Conservation (phyloP, 352 stramenopile species). For the Globisporangium parvum region DNA sequence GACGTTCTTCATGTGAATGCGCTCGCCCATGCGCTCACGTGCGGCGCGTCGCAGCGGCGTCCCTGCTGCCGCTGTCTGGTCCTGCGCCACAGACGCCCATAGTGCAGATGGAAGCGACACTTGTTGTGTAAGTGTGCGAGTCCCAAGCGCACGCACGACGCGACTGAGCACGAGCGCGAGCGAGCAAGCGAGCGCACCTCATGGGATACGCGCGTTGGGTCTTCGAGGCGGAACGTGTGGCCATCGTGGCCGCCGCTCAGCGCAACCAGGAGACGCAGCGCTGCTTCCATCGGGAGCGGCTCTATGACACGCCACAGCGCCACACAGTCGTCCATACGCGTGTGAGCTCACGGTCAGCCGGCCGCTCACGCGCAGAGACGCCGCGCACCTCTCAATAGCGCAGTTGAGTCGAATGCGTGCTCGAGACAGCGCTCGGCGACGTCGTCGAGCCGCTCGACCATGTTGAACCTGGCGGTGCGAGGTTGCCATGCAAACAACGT, state of each 20-base stretch:
- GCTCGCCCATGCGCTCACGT: conserved; percentile 36
- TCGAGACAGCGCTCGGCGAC: conserved; percentile 27
- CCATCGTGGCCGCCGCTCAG: conserved; percentile 50
- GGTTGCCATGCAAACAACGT: background rate
- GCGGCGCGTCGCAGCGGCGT: background rate
- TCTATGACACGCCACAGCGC: conserved; percentile 6
- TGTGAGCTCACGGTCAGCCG: background rate
- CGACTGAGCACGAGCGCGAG: background rate
- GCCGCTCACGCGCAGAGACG: background rate
- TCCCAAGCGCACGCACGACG: background rate
- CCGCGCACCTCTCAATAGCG: conserved; percentile 7
- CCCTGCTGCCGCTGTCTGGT: too few species aligned
- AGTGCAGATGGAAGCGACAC: too few species aligned
- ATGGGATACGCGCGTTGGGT: conserved; percentile 26
- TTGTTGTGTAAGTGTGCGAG: background rate
- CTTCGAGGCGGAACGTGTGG: conserved; percentile 51
- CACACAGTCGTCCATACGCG: background rate
- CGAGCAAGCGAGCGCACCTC: conserved; percentile 11
- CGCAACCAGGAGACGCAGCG: conserved; percentile 49
- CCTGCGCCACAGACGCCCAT: too few species aligned
- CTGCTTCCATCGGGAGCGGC: conserved; percentile 17
- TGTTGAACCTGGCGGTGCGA: conserved; percentile 17
- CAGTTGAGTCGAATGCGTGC: conserved; percentile 9
- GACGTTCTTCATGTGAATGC: conserved; percentile 46
- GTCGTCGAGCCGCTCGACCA: conserved; percentile 29